Base-by-base conservation (phyloP, 768 basidiomycete species). In the Pisolithus orientalis region DNA sequence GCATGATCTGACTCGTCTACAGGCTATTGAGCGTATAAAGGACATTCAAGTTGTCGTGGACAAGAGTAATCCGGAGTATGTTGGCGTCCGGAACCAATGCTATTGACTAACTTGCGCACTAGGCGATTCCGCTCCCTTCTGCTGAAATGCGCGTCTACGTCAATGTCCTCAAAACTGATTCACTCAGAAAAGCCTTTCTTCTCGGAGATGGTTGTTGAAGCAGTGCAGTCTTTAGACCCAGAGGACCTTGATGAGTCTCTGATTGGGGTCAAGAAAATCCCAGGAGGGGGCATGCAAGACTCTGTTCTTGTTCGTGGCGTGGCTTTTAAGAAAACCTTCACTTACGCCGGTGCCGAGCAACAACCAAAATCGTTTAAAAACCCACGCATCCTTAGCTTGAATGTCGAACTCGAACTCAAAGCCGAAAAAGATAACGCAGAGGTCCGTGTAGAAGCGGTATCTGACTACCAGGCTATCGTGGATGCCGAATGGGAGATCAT, bases 401-500 rank as follows among this genome's bases (percentile, higher is more conserved):
- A 99, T 65, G 95, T 99, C 58, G 96, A 99, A 67, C 82, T 99
- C 49, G 96, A 99, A 70, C 77, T 99, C 59, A 99, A 99, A 71
- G 96, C 96, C 0, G 96, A 99, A 72, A 94, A 98, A 69, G 96
- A 99, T 70, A 99, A 99, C 59, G 96, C 96, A 3, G 96, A 99
- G 71, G 92, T 99, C 39, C 84, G 96, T 34, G 93, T 99, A 16
- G 93, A 98, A 63, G 87, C 88, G 14, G 95, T 99, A 25, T 87
- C 93, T 16, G 96, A 99, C 65, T 99, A 99, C 65, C 96, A 99
- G 71, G 94, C 95, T 5, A 97, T 99, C 62, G 96, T 99, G 49
- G 94, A 99, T 67, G 96, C 96, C 10, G 96, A 99, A 67, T 99
- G 96, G 96, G 90, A 95, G 62, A 98, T 99, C 70, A 99, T 99